Conservation (phyloP, 441 rosid genomes). For the Populus tomentosa region DNA sequence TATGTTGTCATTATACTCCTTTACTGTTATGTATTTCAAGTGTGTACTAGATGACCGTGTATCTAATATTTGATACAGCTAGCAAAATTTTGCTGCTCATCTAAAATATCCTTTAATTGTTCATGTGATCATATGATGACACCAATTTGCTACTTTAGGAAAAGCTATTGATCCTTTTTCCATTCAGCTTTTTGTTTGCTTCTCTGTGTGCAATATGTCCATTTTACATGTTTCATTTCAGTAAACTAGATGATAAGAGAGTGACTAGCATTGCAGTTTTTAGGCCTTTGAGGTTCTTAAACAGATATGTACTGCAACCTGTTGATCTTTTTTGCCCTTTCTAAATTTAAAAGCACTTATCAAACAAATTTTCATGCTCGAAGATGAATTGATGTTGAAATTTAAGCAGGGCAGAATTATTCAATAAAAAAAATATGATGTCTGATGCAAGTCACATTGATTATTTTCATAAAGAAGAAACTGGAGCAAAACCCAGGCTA, state of each 20-base stretch:
- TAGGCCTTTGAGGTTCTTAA: neutral
- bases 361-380: neutral
- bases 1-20: slow-evolving; percentile 1
- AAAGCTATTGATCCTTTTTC: neutral
- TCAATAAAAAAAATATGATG: neutral
- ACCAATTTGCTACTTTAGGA: neutral
- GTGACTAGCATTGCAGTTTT: neutral
- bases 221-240: neutral
- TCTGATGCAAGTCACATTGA: neutral
- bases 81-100: neutral
- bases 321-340: neutral
- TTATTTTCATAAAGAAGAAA: slow-evolving; percentile 8
- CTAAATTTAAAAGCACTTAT: neutral
- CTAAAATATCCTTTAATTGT: neutral
- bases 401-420: neutral
- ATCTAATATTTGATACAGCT: slow-evolving; percentile 4
- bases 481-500: neutral
- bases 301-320: neutral
- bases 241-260: neutral
- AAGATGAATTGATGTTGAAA: neutral
- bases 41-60: slow-evolving; percentile 9
- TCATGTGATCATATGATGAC: neutral
- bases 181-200: neutral
- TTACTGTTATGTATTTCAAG: slow-evolving; percentile 1
- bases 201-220: neutral